Conservation (phyloP, 176 grass and related monocot genomes). For the Paspalum notatum region DNA sequence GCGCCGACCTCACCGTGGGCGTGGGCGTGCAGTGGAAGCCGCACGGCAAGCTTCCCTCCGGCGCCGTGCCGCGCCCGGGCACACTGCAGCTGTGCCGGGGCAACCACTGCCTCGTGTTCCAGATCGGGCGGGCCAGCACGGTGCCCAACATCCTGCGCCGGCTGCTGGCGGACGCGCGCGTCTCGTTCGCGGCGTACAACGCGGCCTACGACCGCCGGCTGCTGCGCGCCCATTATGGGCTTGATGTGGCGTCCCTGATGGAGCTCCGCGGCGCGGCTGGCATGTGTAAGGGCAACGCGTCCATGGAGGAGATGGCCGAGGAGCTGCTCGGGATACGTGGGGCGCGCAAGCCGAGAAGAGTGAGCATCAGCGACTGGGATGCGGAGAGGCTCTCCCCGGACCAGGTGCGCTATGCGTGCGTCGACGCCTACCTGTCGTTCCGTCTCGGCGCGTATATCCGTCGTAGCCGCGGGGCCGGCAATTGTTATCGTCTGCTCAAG, state of each 20-base stretch:
- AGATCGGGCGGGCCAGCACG: background rate
- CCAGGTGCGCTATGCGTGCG: background rate
- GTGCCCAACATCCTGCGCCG: background rate
- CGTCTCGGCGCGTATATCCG: background rate
- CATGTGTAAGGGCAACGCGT: slow-evolving; percentile 20
- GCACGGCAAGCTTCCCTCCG: background rate
- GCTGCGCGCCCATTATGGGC: slow-evolving; percentile 32
- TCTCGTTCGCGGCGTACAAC: slow-evolving; percentile 31
- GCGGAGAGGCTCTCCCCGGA: background rate
- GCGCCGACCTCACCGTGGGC: background rate
- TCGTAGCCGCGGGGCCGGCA: too few relatives aligned
- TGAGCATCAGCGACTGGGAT: slow-evolving; percentile 29
- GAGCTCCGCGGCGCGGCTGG: background rate
- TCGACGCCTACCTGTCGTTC: background rate
- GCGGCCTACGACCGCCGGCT: slow-evolving; percentile 3
- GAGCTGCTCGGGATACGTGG: slow-evolving; percentile 10
- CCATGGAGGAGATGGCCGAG: slow-evolving; percentile 46
- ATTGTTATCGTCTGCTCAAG: too few relatives aligned
- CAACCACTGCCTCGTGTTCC: background rate
- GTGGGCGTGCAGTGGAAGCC: background rate
- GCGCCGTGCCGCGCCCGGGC: background rate
- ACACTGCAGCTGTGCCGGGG: slow-evolving; percentile 10
- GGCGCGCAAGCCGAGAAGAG: background rate
- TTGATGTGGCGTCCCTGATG: background rate
- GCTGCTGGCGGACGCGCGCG: background rate